Conservation (phyloP, 2,329 filamentous ascomycete species). For the Colletotrichum orbiculare region DNA sequence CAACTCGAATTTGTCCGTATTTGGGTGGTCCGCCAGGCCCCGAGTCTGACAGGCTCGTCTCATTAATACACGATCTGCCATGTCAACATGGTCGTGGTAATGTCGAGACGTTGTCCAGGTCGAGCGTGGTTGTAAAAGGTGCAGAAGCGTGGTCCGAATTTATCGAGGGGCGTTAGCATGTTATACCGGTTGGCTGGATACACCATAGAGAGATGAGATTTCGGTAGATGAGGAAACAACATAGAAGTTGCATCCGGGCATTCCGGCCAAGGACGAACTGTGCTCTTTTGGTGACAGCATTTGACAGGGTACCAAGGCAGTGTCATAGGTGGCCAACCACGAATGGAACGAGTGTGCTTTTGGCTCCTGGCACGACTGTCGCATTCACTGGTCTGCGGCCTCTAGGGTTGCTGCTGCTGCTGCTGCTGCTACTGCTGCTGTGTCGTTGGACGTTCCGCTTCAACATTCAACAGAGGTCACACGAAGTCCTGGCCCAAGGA, state of each 20-base stretch:
- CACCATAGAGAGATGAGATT: constrained; percentile 23
- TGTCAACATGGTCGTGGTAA: background rate
- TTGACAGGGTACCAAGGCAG: too few species aligned
- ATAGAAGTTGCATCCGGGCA: constrained; percentile 26
- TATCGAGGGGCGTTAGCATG: constrained; percentile 33
- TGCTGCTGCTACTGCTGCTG: too few species aligned
- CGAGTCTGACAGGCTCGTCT: constrained; percentile 5
- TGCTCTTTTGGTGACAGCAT: too few species aligned
- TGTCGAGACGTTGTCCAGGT: constrained; percentile 5
- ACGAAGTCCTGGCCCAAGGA: background rate
- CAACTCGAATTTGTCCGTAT: background rate
- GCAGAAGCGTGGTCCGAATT: constrained; percentile 4
- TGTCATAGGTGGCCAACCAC: too few species aligned
- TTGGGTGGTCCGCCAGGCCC: background rate
- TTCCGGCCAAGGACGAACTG: constrained; percentile 6
- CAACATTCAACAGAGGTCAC: background rate
- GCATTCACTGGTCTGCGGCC: too few species aligned
- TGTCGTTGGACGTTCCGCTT: background rate
- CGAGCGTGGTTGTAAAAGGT: background rate
- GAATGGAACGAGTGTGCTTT: too few species aligned
- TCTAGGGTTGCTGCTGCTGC: too few species aligned
- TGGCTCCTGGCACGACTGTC: too few species aligned
- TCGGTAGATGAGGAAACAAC: constrained; percentile 16
- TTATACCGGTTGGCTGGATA: constrained; percentile 19
- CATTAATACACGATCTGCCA: constrained; percentile 19